Percentiles rank a stretch among this genome's conserved stretches.
These are phyloP conservation scores for Acacia confusa DNA, from an alignment of 306 rosid species.

Conservation along the genomic window DNA sequence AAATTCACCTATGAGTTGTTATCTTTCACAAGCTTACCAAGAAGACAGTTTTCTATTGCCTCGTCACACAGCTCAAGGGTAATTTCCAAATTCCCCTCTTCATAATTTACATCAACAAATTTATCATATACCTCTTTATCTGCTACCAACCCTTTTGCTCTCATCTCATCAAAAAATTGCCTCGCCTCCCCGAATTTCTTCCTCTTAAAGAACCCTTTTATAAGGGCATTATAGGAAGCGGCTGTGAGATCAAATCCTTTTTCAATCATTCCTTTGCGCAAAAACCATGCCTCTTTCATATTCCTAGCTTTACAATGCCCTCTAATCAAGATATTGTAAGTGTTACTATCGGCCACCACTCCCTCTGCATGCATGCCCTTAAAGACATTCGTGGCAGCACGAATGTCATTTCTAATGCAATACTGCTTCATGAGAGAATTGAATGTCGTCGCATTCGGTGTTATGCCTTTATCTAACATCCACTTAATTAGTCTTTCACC, in stretches of 20 bases:
- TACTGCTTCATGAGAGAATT: constrained; percentile 88
- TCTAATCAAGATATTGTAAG: constrained; percentile 74
- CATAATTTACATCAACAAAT: constrained; percentile 71
- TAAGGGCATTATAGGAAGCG: constrained; percentile 66
- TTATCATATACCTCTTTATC: constrained; percentile 73
- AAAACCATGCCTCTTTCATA: constrained; percentile 83
- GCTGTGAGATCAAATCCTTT: constrained; percentile 61
- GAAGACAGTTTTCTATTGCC: constrained; percentile 75
- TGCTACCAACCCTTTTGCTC: constrained; percentile 63
- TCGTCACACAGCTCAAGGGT: constrained; percentile 88
- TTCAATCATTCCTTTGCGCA: constrained; percentile 66
- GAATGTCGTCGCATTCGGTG: constrained; percentile 74
- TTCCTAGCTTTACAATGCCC: constrained; percentile 88
- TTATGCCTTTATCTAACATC: constrained; percentile 78
- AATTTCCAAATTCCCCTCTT: constrained; percentile 73
- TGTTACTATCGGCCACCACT: constrained; percentile 68
- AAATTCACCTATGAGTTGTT: constrained; percentile 34
- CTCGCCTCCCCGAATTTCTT: constrained; percentile 72
- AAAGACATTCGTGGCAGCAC: constrained; percentile 54
- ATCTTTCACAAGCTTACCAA: constrained; percentile 31
- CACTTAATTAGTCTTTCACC: constrained; percentile 73
- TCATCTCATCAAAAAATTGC: constrained; percentile 84
- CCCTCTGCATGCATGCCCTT: constrained; percentile 64
- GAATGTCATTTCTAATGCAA: constrained; percentile 75
- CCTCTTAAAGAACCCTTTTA: constrained; percentile 68